Evolutionary conservation across 331 rosid genomes (phyloP), one percentile per base, ranked within the genome.

Genomic region (Erythrophleum ivorense): DNA sequence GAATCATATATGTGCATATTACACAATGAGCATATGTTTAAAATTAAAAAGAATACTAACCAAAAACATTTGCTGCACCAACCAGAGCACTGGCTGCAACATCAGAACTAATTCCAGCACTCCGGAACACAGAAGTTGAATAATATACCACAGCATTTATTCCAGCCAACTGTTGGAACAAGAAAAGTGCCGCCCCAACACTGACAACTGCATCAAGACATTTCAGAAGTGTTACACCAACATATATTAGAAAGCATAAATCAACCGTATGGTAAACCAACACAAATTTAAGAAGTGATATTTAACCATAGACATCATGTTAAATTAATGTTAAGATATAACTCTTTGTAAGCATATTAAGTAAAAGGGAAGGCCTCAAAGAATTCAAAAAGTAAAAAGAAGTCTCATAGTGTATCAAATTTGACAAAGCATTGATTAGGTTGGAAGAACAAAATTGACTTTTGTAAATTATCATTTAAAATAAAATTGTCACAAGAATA

Each of bases 1-100:
- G 16, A 70, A 65, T 49, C 31, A 66, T 67, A 73, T 16, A 4
- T 60, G 60, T 13, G 54, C 80, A 71, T 71, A 55, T 45, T 73
- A 72, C 36, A 67, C 33, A 48, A 43, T 48, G 41, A 33, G 11
- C 31, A 71, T 46, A 29, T 55, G 54, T 13, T 69, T 54, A 16
- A 31, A 21, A 60, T 24, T 24, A 41, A 52, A 18, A 19, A 76
- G n/a, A 75, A 46, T 72, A 91, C 98, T 67, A 78, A 95, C 99
- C 99, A 21, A 95, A 86, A 70, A 95, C 99, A 83, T 95, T 95
- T 73, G 99, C 93, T 66, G 97, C 92, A 81, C 98, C 99, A 84
- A 93, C 98, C 21, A 95, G 87, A 82, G 99, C 99, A 89, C 99
- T 95, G 73, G 99, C 99, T 60, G 99, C 99, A 77, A 95, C 95